Evolutionary conservation across 306 rosid genomes (phyloP).

Genomic region (Vicia villosa): DNA sequence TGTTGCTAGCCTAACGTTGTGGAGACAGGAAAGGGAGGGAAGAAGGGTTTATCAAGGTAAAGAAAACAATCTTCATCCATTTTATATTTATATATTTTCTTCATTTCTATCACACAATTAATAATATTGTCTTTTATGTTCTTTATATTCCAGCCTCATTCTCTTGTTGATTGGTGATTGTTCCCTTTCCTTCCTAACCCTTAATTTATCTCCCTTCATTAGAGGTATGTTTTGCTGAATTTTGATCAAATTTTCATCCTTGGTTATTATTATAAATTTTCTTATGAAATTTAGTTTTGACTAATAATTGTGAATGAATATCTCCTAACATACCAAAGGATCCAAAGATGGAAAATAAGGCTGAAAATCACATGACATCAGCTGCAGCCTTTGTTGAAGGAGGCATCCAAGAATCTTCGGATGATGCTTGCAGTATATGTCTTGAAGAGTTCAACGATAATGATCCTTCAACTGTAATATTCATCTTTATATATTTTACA

Average conservation of each 20-base stretch:
- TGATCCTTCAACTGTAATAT: slow-evolving; percentile 83
- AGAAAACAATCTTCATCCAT: background rate
- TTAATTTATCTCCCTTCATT: slow-evolving; percentile 29
- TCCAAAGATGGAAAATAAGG: slow-evolving; percentile 56
- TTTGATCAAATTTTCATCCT: background rate
- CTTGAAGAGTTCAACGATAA: slow-evolving; percentile 80
- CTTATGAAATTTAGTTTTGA: background rate
- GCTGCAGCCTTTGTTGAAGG: slow-evolving; percentile 97
- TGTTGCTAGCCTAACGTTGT: background rate
- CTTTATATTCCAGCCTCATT: slow-evolving; percentile 44
- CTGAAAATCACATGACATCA: slow-evolving; percentile 65
- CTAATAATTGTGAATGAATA: background rate
- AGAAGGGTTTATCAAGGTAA: background rate
- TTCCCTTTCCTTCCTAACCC: slow-evolving; percentile 46
- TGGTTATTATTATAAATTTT: background rate
- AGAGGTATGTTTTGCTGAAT: slow-evolving; percentile 52
- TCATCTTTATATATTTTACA: slow-evolving; percentile 8
- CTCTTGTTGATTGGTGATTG: slow-evolving; percentile 39
- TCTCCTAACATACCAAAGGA: slow-evolving; percentile 41
- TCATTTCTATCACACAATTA: slow-evolving; percentile 36
- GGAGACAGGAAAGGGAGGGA: background rate
- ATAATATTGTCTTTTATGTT: slow-evolving; percentile 29
- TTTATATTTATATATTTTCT: background rate
- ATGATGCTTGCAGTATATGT: slow-evolving; percentile 96
- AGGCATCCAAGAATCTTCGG: slow-evolving; percentile 84